Conservation (phyloP, 1,284 basidiomycete genomes). For the Melampsora larici-populina region DNA sequence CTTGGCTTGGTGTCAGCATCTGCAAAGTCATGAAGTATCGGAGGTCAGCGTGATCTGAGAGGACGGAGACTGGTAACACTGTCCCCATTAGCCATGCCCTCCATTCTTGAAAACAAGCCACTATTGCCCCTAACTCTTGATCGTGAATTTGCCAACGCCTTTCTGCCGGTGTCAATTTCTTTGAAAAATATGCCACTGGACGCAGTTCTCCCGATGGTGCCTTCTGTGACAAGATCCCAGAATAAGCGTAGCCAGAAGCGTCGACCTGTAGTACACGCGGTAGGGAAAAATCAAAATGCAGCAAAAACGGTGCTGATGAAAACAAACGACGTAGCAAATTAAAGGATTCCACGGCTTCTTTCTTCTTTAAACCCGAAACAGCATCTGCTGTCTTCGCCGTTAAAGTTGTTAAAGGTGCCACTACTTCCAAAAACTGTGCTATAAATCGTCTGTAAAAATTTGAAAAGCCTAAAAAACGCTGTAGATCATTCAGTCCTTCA, state of each 20-base stretch:
- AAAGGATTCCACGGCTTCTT: not conserved
- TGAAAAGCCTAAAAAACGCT: too few species aligned
- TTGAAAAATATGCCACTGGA: too few species aligned
- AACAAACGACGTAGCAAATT: too few species aligned
- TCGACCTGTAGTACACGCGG: not conserved
- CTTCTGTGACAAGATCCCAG: too few species aligned
- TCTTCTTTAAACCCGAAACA: not conserved
- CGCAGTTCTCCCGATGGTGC: too few species aligned
- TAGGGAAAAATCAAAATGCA: slow-evolving; percentile 18
- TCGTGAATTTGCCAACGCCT: slow-evolving; percentile 13
- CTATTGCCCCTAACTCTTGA: slow-evolving; percentile 19
- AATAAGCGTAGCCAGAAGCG: too few species aligned
- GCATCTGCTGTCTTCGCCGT: not conserved
- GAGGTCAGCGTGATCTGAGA: slow-evolving; percentile 6
- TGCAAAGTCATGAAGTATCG: not conserved
- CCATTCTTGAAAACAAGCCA: slow-evolving; percentile 8
- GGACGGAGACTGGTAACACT: not conserved
- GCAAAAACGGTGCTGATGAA: not conserved
- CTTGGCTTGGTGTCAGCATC: not conserved
- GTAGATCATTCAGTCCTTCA: not conserved
- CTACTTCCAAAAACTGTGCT: not conserved
- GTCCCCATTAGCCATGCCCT: slow-evolving; percentile 27
- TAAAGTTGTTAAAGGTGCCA: not conserved
- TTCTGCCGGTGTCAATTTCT: not conserved
- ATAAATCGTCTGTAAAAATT: slow-evolving; percentile 23